A percentile compares a stretch with the other conserved stretches of the same genome.
These are phyloP conservation scores for Datisca glomerata DNA, from an alignment of 306 rosid species.

Conservation along the genomic window DNA sequence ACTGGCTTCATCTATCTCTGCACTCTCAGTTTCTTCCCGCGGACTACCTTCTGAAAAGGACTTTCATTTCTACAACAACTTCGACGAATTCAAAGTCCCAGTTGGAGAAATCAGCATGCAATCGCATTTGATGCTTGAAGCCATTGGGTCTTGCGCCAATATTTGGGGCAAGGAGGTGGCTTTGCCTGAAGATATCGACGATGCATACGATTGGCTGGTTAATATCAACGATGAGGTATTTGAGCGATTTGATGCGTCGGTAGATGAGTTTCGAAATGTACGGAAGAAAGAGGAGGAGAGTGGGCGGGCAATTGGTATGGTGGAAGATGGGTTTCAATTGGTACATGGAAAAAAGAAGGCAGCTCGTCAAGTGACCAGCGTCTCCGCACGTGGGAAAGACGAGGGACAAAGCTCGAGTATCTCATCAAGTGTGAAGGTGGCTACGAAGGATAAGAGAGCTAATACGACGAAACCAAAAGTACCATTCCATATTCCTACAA, in stretches of 20 bases:
- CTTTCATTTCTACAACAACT: slow-evolving; percentile 54
- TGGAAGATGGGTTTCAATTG: slow-evolving; percentile 57
- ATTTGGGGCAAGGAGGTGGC: slow-evolving; percentile 38
- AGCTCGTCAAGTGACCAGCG: slow-evolving; percentile 6
- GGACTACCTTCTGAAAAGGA: slow-evolving; percentile 52
- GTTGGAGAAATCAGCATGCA: slow-evolving; percentile 30
- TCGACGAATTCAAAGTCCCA: slow-evolving; percentile 53
- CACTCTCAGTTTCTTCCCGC: slow-evolving; percentile 48
- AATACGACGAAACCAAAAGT: slow-evolving; percentile 46
- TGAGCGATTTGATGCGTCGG: slow-evolving; percentile 41
- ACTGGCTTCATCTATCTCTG: slow-evolving; percentile 39
- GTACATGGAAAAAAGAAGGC: slow-evolving; percentile 47
- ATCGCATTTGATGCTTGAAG: slow-evolving; percentile 53
- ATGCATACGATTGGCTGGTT: slow-evolving; percentile 65
- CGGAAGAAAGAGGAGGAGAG: slow-evolving; percentile 38
- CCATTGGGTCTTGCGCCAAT: slow-evolving; percentile 29
- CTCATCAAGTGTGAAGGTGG: slow-evolving; percentile 35
- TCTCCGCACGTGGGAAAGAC: slow-evolving; percentile 12
- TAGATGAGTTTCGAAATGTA: slow-evolving; percentile 46
- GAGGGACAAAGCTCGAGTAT: slow-evolving; percentile 12
- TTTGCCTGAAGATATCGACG: slow-evolving; percentile 47
- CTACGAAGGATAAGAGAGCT: slow-evolving; percentile 38
- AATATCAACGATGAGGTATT: slow-evolving; percentile 57
- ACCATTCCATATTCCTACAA: slow-evolving; percentile 78
- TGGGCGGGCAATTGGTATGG: slow-evolving; percentile 12